Evolutionary conservation across 306 rosid genomes (phyloP), one percentile per base, ranked within the genome.

Genomic region (Prunus campanulata): DNA sequence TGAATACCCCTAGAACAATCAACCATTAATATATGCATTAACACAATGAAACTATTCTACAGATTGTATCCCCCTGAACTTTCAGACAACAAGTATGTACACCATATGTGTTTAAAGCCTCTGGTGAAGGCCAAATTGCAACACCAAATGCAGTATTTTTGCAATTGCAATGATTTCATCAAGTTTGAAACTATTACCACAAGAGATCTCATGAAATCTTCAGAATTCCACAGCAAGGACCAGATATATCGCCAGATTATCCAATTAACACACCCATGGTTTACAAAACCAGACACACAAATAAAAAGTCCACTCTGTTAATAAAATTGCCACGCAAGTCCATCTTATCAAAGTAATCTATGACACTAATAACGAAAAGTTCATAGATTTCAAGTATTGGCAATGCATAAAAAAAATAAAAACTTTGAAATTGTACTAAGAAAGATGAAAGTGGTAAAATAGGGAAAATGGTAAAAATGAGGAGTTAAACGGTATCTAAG

Each of bases 1-100:
- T 55, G 16, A 82, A 50, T 68, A 80, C 16, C 46, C 54, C 67
- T 6, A 67, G 65, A 76, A 65, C 44, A 71, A 35, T 57, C 48
- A 74, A 47, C 27, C 29, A 60, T 12, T 3, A 47, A 25, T 14
- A 46, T 10, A 39, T 24, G 35, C 13, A 66, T 29, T 62, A 14
- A 32, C 14, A 72, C 3, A 39, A 5, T 56, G 39, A 39, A 56
- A 55, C 66, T 4, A 72, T 14, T 13, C 66, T 35, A 39, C n/a
- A 39, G 3, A n/a, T 9, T n/a, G 66, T 11, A 56, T 42, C 54
- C 39, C 39, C 22, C 66, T 20, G 20, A 44, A 55, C 47, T 30
- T 70, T 52, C 46, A 16, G 2, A 70, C 48, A 51, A 51, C 4
- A 63, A 30, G 12, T 18, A 70, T 51, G 27, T 51, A 6, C 61